A percentile compares a stretch with the other conserved stretches of the same genome.
These are phyloP conservation scores for Calocera cornea DNA, from an alignment of 768 basidiomycete species.

Conservation along the genomic window DNA sequence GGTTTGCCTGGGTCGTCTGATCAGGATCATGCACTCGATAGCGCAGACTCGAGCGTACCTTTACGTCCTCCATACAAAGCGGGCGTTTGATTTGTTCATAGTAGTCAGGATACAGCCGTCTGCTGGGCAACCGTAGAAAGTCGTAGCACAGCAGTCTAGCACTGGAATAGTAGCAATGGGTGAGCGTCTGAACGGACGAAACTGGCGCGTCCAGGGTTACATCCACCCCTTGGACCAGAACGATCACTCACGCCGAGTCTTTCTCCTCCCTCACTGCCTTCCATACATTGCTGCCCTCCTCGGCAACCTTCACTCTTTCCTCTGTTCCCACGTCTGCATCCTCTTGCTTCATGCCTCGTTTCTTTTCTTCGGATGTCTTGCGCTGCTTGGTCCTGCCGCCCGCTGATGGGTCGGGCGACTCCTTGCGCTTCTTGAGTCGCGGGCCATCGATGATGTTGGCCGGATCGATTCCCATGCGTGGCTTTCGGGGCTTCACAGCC, in stretches of 20 bases:
- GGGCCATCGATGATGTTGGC: conserved; percentile 6
- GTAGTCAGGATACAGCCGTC: conserved; percentile 73
- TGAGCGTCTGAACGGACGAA: conserved; percentile 7
- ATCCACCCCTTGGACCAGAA: not conserved
- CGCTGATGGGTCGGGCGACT: conserved; percentile 3
- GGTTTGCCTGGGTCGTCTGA: conserved; percentile 31
- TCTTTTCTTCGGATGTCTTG: conserved; percentile 4
- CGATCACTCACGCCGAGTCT: conserved; percentile 3
- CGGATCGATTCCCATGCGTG: conserved; percentile 3
- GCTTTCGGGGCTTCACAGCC: conserved; percentile 1
- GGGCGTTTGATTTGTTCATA: conserved; percentile 66
- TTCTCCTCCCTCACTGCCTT: conserved; percentile 4
- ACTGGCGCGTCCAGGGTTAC: not conserved
- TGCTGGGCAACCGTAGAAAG: conserved; percentile 58
- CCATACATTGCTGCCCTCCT: not conserved
- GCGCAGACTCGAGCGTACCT: conserved; percentile 25
- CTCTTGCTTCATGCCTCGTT: not conserved
- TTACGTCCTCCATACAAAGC: conserved; percentile 81
- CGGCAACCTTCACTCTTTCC: not conserved
- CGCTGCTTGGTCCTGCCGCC: not conserved
- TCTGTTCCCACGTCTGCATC: not conserved
- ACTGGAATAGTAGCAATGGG: not conserved
- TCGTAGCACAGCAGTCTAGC: conserved; percentile 19
- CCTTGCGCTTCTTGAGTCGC: conserved; percentile 6
- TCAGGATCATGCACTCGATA: not conserved